Base-by-base conservation (phyloP, 2,329 filamentous ascomycete genomes). In the Ophiosphaerella herpotricha region DNA sequence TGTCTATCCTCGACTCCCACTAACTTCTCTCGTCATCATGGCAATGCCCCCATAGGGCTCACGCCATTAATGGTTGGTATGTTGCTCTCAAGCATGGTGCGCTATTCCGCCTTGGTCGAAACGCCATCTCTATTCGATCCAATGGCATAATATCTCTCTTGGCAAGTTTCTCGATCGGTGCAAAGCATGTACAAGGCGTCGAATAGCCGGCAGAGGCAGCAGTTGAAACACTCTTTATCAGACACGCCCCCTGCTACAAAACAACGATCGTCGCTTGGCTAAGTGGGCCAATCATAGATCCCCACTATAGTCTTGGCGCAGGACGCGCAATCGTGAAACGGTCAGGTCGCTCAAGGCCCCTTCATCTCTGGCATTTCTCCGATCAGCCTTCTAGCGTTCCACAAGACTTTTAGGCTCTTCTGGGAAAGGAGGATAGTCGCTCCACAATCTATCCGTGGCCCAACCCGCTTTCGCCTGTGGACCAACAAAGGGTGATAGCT, bases 261-360 rank as follows among this genome's bases (percentile, higher is more conserved):
- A 41, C n/a, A 26, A 14, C 9, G 39, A 41, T 41, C 39, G 11
- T 41, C 23, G 26, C 24, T 41, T 41, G 23, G 7, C 13, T 24
- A 13, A 9, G 14, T 14, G 26, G 13, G 21, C 39, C 39, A 41
- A 41, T 41, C 12, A 26, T 8, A 5, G 6, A 9, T 4, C 23
- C 13, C 6, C 13, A 18, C 26, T 29, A 9, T 29, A 5, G 26
- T 29, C 39, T 41, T 41, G 39, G 39, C 39, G 11, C 9, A 41
- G 23, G 39, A 41, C 39, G n/a, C 39, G 26, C 39, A 41, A 41
- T 41, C 39, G 13, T 41, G 39, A 41, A 41, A 41, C 39, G 39
- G 23, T 9, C 16, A 14, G 4, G 24, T 16, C 23, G 9, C 24
- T 14, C 34, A 16, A 18, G n/a, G n/a, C 18, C 34, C 34, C n/a